Base-by-base conservation (phyloP, 2,329 filamentous ascomycete genomes). In the Teratosphaeria epicoccoides region DNA sequence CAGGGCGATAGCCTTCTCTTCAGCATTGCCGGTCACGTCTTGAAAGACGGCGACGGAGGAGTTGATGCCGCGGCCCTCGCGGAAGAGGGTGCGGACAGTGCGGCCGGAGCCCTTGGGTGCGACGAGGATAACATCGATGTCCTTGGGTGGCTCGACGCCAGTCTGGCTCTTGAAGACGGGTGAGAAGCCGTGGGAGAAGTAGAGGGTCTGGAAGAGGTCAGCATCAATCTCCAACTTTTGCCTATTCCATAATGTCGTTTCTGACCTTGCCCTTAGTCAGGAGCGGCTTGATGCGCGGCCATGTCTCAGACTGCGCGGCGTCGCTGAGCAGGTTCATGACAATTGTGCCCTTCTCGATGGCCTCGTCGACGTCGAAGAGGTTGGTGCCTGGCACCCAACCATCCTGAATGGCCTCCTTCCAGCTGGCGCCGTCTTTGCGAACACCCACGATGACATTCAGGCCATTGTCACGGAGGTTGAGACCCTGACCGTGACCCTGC, bases 151-250 rank as follows among this genome's bases (percentile, higher is more conserved):
- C 58, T 98, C 93, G 71, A 98, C 93, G 76, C 96, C 95, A 82
- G 93, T 98, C 71, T 93, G 84, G 73, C 95, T 85, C 82, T 96
- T 96, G 88, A 98, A 98, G 76, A 98, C 90, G 71, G 93, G 93
- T 59, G 93, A 97, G 87, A 98, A 98, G 70, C 93, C 93, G 83
- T 98, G 93, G 65, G 93, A 97, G 83, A 98, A 98, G 86, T 98
- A 98, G 65, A 98, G 88, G 56, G 93, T 98, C 91, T 93, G 60
- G 5, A 12, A 24, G 14, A 47, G n/a, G 37, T 53, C 55, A 22
- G 23, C 49, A 57, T 68, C 57, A 68, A 62, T 47, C 48, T 40
- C 37, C 12, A 33, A 29, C 11, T 24, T 33, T 12, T 22, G 24
- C 4, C 24, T 24, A 14, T n/a, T 40, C 25, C 12, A 22, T 25